Percentiles rank a stretch among this genome's conserved stretches.
Conservation (phyloP, 257 asterid genomes). For the Rubia yunnanensis region DNA sequence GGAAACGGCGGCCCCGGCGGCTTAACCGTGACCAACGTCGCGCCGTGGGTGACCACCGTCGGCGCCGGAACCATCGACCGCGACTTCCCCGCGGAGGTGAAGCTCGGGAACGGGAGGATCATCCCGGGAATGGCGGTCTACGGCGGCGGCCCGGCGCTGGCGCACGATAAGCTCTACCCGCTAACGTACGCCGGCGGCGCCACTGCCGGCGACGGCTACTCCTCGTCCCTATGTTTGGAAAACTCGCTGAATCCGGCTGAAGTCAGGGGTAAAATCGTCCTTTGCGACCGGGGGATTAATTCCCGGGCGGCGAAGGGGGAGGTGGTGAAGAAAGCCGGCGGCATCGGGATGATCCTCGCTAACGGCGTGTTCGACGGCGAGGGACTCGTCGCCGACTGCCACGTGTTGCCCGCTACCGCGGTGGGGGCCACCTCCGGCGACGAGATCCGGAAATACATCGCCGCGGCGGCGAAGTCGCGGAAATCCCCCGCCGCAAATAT, state of each 20-base stretch:
- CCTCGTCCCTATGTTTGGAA: slow-evolving; percentile 68
- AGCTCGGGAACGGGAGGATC: slow-evolving; percentile 60
- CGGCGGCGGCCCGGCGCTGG: slow-evolving; percentile 65
- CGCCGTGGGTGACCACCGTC: slow-evolving; percentile 92
- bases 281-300: slow-evolving; percentile 77
- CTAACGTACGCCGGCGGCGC: slow-evolving; percentile 65
- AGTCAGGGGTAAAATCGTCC: slow-evolving; percentile 56
- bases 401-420: slow-evolving; percentile 71
- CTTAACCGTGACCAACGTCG: slow-evolving; percentile 67
- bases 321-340: slow-evolving; percentile 88
- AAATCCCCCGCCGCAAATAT: slow-evolving; percentile 48
- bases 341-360: slow-evolving; percentile 73
- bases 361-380: slow-evolving; percentile 82
- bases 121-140: slow-evolving; percentile 60
- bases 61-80: slow-evolving; percentile 85
- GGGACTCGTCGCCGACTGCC: slow-evolving; percentile 82
- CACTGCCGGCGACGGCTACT: slow-evolving; percentile 46
- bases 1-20: slow-evolving; percentile 91
- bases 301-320: slow-evolving; percentile 76
- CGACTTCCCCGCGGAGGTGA: slow-evolving; percentile 74
- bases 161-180: slow-evolving; percentile 48
- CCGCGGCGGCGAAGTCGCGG: slow-evolving; percentile 23
- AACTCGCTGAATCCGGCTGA: slow-evolving; percentile 53
- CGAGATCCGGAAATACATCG: slow-evolving; percentile 58
- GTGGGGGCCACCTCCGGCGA: slow-evolving; percentile 60